Base-by-base conservation (phyloP, 768 basidiomycete genomes). In the Boletus pseudopeckii region DNA sequence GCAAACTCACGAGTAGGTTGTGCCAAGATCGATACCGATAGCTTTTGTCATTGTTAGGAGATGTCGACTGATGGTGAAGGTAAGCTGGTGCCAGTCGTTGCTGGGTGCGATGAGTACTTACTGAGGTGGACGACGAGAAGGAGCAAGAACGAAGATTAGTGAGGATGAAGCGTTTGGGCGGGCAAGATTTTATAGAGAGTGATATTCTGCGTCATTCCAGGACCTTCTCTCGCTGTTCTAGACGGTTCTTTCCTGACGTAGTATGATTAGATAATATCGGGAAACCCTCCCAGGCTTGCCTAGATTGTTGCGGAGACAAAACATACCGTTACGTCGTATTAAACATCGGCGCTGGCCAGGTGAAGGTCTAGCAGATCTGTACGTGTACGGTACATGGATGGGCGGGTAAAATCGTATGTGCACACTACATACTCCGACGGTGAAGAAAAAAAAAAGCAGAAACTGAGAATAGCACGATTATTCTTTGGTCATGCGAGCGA, bases 1-100 rank as follows among this genome's bases (percentile, higher is more conserved):
- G 26, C 17, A 18, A 11, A 80, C 88, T 61, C 70, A 91, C 89
- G 90, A 92, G 80, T 92, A 92, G 48, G 94, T 97, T 57, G 94
- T 96, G 65, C 89, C 89, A 62, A 92, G 80, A 81, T 92, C 90
- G 69, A 92, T 92, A 73, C 90, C 90, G 70, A 92, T 82, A 60
- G 90, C 90, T 83, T 92, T 92, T 69, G 84, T 73, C 81, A 84
- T 49, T 51, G 45, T 58, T 36, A 36, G 40, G 39, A 46, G 52
- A 44, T 45, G 52, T 26, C 15, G 40, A 39, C 54, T 56, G 57
- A 44, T 13, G 53, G 45, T 24, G 54, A 55, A 28, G 32, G 43
- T 63, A 26, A 55, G 56, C n/a, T 17, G 15, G 15, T 33, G 49
- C 15, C 50, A 44, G n/a, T 39, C 28, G 43, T 20, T 17, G 39